phyloP scores from a whole-genome alignment of 805 yeast species.

The Kodamaea hsintzibuensis region DNA sequence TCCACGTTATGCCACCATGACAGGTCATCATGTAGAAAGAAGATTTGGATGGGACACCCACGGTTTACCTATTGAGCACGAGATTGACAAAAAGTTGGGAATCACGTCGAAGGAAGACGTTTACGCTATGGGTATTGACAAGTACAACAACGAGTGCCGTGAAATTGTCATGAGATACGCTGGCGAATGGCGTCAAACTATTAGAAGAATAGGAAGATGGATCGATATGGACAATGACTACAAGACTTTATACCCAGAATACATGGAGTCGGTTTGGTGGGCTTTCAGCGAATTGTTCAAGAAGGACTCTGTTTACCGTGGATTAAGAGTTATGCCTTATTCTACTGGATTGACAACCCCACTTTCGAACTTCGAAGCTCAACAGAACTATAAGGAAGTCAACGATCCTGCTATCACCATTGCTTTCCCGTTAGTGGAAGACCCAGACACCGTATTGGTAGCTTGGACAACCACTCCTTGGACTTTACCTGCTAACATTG shows the following conservation, averaged over 20 bases:
- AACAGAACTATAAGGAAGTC: slow-evolving; percentile 96
- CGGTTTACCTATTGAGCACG: slow-evolving; percentile 98
- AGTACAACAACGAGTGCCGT: slow-evolving; percentile 93
- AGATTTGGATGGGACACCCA: slow-evolving; percentile 99
- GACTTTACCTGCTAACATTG: slow-evolving; percentile 95
- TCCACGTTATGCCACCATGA: slow-evolving; percentile 98
- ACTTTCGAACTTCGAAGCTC: slow-evolving; percentile 96
- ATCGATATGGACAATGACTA: slow-evolving; percentile 98
- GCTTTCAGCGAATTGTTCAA: slow-evolving; percentile 86
- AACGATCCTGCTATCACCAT: slow-evolving; percentile 94
- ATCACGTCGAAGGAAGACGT: slow-evolving; percentile 94
- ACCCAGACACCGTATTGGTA: slow-evolving; percentile 79
- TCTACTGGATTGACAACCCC: slow-evolving; percentile 98
- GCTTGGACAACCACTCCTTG: slow-evolving; percentile 99
- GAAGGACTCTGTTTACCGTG: slow-evolving; percentile 89
- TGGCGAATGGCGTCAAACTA: slow-evolving; percentile 88
- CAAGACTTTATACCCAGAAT: slow-evolving; percentile 91
- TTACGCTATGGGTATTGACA: slow-evolving; percentile 88
- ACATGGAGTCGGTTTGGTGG: slow-evolving; percentile 99
- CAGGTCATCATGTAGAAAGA: slow-evolving; percentile 93
- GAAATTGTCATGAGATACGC: slow-evolving; percentile 97
- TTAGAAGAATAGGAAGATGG: slow-evolving; percentile 97
- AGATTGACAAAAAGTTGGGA: slow-evolving; percentile 95
- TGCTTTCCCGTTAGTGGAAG: slow-evolving; percentile 79
- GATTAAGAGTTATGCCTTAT: slow-evolving; percentile 97